phyloP scores from a whole-genome alignment of 2,329 filamentous ascomycete genomes.

The Proliferodiscus dingleyae region DNA sequence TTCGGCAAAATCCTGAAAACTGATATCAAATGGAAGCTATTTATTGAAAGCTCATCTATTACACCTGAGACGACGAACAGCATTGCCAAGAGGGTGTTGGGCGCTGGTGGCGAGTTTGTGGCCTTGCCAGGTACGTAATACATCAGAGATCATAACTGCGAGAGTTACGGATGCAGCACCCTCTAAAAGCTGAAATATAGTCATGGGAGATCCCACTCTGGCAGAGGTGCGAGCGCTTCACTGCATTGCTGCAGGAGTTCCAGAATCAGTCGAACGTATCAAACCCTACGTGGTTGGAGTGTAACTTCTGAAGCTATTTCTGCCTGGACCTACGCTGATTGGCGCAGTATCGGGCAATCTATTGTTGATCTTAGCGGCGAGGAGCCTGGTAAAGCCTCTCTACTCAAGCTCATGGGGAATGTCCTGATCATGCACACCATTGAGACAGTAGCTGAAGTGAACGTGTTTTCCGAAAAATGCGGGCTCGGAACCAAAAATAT shows the following conservation, averaged over 20 bases:
- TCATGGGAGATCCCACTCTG: conserved; percentile 5
- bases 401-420: conserved; percentile 7
- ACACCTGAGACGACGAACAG: neutral
- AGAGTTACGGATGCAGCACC: too few relatives aligned
- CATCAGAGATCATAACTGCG: neutral
- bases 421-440: conserved; percentile 8
- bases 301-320: neutral
- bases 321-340: neutral
- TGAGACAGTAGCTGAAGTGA: conserved; percentile 6
- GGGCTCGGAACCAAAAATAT: neutral
- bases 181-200: too few relatives aligned
- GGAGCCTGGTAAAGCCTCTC: conserved; percentile 5
- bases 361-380: conserved; percentile 3
- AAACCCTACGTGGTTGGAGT: conserved; percentile 4
- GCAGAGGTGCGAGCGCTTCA: neutral
- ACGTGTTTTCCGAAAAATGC: conserved; percentile 3
- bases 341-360: conserved; percentile 1
- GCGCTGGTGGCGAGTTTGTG: conserved; percentile 3
- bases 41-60: conserved; percentile 3
- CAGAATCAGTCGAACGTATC: conserved; percentile 1
- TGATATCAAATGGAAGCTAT: conserved; percentile 3
- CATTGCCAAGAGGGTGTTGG: neutral
- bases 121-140: conserved; percentile 4
- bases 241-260: conserved; percentile 1
- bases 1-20: neutral